Percentiles rank a stretch among this genome's conserved stretches.
Evolutionary conservation across 2,329 filamentous ascomycete species (phyloP).

Genomic region (Pseudogymnoascus sp.): DNA sequence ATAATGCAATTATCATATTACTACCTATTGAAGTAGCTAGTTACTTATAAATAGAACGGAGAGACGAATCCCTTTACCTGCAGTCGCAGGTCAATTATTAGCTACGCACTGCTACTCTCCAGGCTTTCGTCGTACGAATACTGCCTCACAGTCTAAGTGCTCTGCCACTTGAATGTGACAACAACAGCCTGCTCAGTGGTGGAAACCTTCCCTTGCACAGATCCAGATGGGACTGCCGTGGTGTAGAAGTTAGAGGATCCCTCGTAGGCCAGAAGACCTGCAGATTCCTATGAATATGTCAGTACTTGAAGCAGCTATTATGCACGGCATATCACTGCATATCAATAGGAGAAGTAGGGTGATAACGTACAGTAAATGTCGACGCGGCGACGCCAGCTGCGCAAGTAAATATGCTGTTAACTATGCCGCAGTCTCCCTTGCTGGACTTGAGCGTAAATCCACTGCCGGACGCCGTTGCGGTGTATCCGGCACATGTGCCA

Average conservation of each 20-base stretch:
- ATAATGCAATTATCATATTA: no score
- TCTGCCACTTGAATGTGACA: slow-evolving; percentile 28
- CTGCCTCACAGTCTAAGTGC: not conserved
- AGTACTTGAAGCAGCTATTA: not conserved
- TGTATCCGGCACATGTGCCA: slow-evolving; percentile 62
- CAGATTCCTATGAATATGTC: slow-evolving; percentile 13
- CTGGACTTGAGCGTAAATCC: slow-evolving; percentile 45
- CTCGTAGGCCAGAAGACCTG: slow-evolving; percentile 23
- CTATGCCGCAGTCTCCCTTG: slow-evolving; percentile 52
- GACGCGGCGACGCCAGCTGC: slow-evolving; percentile 38
- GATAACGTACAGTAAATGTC: slow-evolving; percentile 27
- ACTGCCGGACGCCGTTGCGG: slow-evolving; percentile 37
- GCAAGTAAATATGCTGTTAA: slow-evolving; percentile 47
- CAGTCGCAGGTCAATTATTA: not conserved
- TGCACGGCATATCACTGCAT: not conserved
- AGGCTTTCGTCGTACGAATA: not conserved
- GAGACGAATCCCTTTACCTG: no score
- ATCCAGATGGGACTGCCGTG: slow-evolving; percentile 26
- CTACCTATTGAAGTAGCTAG: no score
- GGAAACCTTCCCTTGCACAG: slow-evolving; percentile 26
- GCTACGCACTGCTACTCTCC: not conserved
- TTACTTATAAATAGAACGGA: no score
- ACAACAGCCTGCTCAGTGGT: slow-evolving; percentile 23
- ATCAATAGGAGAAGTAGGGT: not conserved
- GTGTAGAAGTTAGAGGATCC: slow-evolving; percentile 28